phyloP scores from a whole-genome alignment of 129 eudicot species.

The Flaveria ramosissima region DNA sequence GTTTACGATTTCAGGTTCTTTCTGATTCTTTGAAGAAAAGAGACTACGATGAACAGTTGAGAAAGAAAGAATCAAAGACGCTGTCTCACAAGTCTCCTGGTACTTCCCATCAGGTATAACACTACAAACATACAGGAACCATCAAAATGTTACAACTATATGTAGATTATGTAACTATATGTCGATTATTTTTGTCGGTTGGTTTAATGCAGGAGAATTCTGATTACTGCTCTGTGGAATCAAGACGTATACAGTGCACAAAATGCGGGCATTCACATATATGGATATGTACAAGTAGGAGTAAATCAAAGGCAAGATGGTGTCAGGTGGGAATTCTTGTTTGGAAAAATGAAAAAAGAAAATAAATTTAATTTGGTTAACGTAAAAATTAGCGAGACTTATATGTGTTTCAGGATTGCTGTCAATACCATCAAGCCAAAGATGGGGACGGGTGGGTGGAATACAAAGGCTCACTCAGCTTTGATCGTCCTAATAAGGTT shows the following conservation, averaged over 20 bases:
- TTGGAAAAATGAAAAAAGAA: background rate
- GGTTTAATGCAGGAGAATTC: slow-evolving; percentile 47
- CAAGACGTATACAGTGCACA: slow-evolving; percentile 97
- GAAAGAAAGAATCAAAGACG: slow-evolving; percentile 76
- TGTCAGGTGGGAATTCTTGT: slow-evolving; percentile 67
- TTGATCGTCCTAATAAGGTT: slow-evolving; percentile 86
- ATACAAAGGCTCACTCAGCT: slow-evolving; percentile 84
- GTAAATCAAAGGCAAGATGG: slow-evolving; percentile 95
- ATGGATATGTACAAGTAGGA: slow-evolving; percentile 94
- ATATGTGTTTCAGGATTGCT: slow-evolving; percentile 71
- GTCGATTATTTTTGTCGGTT: background rate
- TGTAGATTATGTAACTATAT: background rate
- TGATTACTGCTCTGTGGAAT: slow-evolving; percentile 79
- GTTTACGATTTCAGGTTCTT: slow-evolving; percentile 61
- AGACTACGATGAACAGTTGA: slow-evolving; percentile 90
- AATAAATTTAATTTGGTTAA: background rate
- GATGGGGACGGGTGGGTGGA: slow-evolving; percentile 99
- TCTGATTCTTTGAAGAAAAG: slow-evolving; percentile 88
- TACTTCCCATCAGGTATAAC: slow-evolving; percentile 69
- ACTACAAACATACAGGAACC: background rate
- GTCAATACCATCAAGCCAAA: slow-evolving; percentile 97
- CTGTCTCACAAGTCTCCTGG: slow-evolving; percentile 67
- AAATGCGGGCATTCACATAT: slow-evolving; percentile 93
- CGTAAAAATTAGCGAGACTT: slow-evolving; percentile 1
- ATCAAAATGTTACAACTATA: background rate